Base-by-base conservation (phyloP, 2,329 filamentous ascomycete species). In the Diaporthe australafricana region DNA sequence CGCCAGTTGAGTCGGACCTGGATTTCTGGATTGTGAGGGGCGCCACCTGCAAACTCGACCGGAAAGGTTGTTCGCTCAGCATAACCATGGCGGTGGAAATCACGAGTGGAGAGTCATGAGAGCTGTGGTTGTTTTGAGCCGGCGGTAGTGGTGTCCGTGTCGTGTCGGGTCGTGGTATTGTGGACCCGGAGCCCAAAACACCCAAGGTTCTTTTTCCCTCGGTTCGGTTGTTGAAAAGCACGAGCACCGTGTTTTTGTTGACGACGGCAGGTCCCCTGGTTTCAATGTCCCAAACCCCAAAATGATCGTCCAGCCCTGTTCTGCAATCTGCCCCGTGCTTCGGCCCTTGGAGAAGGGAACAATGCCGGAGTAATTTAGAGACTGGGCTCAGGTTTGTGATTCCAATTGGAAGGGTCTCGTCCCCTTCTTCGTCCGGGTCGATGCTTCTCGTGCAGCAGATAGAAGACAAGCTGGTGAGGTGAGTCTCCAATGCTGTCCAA, bases 1-100 rank as follows among this genome's bases (percentile, higher is more conserved):
- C 27, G 42, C 67, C 69, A 47, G 65, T 77, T 67, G 80, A 75
- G 71, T 77, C 77, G 70, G 77, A 77, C 45, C 77, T 78, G 56
- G 79, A 78, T 78, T 88, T 90, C 60, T 86, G 81, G 73, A 90
- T 86, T 65, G 85, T 78, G 72, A 91, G 83, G 71, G 90, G 89
- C 78, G 89, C 89, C 82, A 91, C 88, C 79, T 89, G 87, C 68
- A 89, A 84, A 84, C 88, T 91, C 79, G 88, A 84, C 81, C 88
- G 86, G 81, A 84, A 82, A 71, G 84, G 79, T 76, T 85, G 81
- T 76, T 84, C 81, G 75, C 81, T 83, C 81, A 84, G 83, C 84
- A 84, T 86, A 77, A 83, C 84, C 81, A 80, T 83, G 82, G 83
- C 82, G 82, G 81, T 75, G 77, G 72, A 73, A 63, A 57, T 70